Percentiles rank a stretch among this genome's conserved stretches.
These are phyloP conservation scores for Alternaria postmessia DNA, from an alignment of 2,329 filamentous ascomycete genomes.

Conservation along the genomic window DNA sequence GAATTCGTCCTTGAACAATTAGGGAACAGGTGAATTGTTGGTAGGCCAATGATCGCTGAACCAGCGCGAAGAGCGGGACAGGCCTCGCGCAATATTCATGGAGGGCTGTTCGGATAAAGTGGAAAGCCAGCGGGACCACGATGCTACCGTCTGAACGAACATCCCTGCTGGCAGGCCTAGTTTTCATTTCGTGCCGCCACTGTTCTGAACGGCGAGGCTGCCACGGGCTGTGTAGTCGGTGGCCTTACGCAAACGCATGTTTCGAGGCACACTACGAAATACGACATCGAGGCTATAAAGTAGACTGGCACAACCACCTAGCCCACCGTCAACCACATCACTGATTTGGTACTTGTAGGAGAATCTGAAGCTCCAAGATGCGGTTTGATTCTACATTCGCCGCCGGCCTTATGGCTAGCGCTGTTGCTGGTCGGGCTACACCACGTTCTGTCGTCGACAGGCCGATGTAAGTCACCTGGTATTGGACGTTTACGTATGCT, in stretches of 20 bases:
- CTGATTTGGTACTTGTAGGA: background rate
- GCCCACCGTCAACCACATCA: background rate
- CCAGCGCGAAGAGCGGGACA: background rate
- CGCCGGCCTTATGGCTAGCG: constrained; percentile 9
- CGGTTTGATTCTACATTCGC: constrained; percentile 10
- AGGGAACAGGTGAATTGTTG: no score
- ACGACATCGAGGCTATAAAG: background rate
- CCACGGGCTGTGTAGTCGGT: constrained; percentile 1
- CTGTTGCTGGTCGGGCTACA: constrained; percentile 6
- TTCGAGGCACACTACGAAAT: background rate
- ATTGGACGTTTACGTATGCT: background rate
- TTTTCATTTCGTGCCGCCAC: background rate
- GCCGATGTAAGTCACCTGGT: constrained; percentile 10
- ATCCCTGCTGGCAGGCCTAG: constrained; percentile 1
- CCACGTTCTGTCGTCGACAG: constrained; percentile 2
- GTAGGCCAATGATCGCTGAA: background rate
- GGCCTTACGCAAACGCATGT: background rate
- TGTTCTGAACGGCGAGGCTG: background rate
- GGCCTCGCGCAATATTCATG: background rate
- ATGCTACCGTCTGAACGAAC: background rate
- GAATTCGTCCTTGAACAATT: background rate
- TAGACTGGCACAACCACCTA: background rate
- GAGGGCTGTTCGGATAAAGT: background rate
- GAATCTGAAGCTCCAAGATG: constrained; percentile 2
- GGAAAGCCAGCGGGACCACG: background rate